phyloP scores from a whole-genome alignment of 306 rosid genomes.

The cucumber (Cucumis sativus) region DNA sequence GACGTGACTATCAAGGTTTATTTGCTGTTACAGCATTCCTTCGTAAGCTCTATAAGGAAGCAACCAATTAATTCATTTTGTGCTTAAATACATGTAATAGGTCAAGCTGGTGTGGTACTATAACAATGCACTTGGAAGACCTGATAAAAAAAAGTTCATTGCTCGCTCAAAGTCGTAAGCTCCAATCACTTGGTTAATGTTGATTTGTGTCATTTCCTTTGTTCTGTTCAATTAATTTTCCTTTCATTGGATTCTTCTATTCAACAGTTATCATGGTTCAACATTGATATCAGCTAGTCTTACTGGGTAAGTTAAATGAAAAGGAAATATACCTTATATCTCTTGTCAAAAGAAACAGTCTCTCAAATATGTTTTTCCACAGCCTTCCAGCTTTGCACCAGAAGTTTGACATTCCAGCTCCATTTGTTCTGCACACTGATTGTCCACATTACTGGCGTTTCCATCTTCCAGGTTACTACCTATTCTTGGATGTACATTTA shows the following conservation, averaged over 20 bases:
- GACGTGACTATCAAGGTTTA: not conserved
- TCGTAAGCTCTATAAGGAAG: not conserved
- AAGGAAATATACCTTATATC: not conserved
- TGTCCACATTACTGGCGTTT: conserved; percentile 95
- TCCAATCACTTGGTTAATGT: conserved; percentile 14
- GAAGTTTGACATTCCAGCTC: conserved; percentile 80
- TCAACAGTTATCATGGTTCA: conserved; percentile 78
- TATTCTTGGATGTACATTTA: not conserved
- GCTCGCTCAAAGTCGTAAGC: conserved; percentile 68
- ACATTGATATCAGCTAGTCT: conserved; percentile 83
- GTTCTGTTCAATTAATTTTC: conserved; percentile 11
- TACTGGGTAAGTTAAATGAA: conserved; percentile 48
- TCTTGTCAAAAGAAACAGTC: no score
- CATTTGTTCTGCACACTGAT: conserved; percentile 83
- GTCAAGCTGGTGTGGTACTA: conserved; percentile 97
- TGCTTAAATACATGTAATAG: conserved; percentile 20
- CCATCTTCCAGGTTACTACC: conserved; percentile 79
- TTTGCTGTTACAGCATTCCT: not conserved
- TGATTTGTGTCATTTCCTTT: not conserved
- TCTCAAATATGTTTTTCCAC: not conserved
- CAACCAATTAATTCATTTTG: not conserved
- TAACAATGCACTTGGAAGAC: conserved; percentile 87
- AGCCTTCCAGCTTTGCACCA: conserved; percentile 83
- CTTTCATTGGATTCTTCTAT: conserved; percentile 8
- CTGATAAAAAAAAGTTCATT: conserved; percentile 79